Conservation (phyloP, 1,139 yeast genomes). For the Candida sojae region DNA sequence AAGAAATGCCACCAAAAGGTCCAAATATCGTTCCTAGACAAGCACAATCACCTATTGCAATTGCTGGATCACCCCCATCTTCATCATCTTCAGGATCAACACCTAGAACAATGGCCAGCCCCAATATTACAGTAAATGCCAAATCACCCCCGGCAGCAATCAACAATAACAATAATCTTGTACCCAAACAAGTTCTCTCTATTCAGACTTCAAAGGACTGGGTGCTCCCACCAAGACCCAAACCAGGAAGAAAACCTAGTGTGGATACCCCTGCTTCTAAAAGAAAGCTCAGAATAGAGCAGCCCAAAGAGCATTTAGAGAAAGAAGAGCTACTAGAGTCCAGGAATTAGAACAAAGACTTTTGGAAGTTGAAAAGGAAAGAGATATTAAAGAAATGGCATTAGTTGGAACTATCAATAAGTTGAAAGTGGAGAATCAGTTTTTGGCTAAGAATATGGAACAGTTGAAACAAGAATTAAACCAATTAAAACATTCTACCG, state of each 20-base stretch:
- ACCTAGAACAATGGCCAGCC: constrained; percentile 15
- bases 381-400: constrained; percentile 61
- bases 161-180: not conserved
- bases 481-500: constrained; percentile 16
- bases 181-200: constrained; percentile 23
- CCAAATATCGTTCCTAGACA: constrained; percentile 41
- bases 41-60: constrained; percentile 36
- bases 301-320: constrained; percentile 91
- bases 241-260: constrained; percentile 88
- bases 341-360: constrained; percentile 48
- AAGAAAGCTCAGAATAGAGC: constrained; percentile 91
- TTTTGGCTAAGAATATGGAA: constrained; percentile 36
- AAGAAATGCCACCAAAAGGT: constrained; percentile 23
- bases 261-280: constrained; percentile 72
- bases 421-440: constrained; percentile 42
- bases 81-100: constrained; percentile 16
- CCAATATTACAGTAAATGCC: constrained; percentile 5
- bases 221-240: constrained; percentile 90
- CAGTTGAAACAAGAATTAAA: constrained; percentile 31
- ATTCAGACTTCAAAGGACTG: constrained; percentile 82
- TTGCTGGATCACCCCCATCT: constrained; percentile 23
- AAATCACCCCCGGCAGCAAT: constrained; percentile 6
- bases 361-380: constrained; percentile 66
- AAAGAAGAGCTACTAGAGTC: constrained; percentile 69
- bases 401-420: constrained; percentile 51